phyloP scores from a whole-genome alignment of 2,329 filamentous ascomycete species.

The Fusarium odoratissimum region DNA sequence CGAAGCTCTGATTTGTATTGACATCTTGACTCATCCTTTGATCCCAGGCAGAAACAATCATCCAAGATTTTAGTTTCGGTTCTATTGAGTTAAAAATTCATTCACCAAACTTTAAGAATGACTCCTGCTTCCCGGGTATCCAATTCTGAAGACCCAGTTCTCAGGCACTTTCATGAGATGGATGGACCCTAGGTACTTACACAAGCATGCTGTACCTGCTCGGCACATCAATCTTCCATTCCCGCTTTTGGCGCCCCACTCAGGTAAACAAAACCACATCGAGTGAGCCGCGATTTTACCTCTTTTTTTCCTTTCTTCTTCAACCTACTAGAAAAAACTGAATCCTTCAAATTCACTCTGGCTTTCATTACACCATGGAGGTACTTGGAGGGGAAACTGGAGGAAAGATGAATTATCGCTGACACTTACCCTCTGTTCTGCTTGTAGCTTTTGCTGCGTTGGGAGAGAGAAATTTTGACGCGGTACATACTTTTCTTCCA shows the following conservation, averaged over 20 bases:
- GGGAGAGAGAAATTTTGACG: slow-evolving; percentile 53
- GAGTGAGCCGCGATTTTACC: slow-evolving; percentile 7
- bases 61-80: not conserved
- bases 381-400: slow-evolving; percentile 76
- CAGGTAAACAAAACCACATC: slow-evolving; percentile 29
- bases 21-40: not conserved
- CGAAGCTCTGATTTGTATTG: not conserved
- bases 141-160: not conserved
- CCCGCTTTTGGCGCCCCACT: slow-evolving; percentile 9
- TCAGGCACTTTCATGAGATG: not conserved
- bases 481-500: slow-evolving; percentile 47
- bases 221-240: slow-evolving; percentile 47
- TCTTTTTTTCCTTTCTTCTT: slow-evolving; percentile 47
- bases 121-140: not conserved
- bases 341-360: slow-evolving; percentile 78
- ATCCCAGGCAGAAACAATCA: not conserved
- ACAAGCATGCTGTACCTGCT: not conserved
- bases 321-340: slow-evolving; percentile 59
- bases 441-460: slow-evolving; percentile 48
- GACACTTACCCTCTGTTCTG: slow-evolving; percentile 63
- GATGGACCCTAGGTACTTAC: not conserved
- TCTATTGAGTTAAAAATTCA: not conserved
- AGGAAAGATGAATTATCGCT: slow-evolving; percentile 67
- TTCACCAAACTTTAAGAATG: not conserved
- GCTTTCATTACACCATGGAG: slow-evolving; percentile 65